Evolutionary conservation across 2,329 filamentous ascomycete genomes (phyloP).

Genomic region (Pyrenophora teres): DNA sequence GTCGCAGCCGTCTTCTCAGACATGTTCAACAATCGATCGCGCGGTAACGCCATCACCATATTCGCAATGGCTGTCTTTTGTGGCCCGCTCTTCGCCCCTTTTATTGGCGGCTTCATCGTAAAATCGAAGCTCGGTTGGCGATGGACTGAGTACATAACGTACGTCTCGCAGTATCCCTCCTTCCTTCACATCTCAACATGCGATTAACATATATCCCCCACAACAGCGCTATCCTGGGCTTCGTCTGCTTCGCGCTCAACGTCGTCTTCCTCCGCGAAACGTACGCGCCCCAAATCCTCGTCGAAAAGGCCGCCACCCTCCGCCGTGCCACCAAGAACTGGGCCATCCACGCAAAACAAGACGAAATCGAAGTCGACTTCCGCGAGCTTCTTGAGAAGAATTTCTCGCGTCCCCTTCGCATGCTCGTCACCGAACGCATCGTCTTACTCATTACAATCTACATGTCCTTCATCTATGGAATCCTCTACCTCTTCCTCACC

Average conservation of each 20-base stretch:
- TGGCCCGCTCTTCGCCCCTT: conserved; percentile 59
- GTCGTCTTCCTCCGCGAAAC: conserved; percentile 62
- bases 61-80: conserved; percentile 59
- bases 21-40: conserved; percentile 56
- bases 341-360: conserved; percentile 64
- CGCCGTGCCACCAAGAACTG: conserved; percentile 63
- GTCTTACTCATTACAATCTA: conserved; percentile 47
- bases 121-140: conserved; percentile 58
- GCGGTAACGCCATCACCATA: conserved; percentile 52
- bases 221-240: conserved; percentile 57
- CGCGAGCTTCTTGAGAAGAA: conserved; percentile 58
- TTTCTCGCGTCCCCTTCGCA: conserved; percentile 54
- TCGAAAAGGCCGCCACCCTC: conserved; percentile 60
- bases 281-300: conserved; percentile 63
- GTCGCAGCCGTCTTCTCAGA: conserved; percentile 62
- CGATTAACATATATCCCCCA: background rate
- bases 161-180: background rate
- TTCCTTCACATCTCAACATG: background rate
- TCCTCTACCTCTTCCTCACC: conserved; percentile 85
- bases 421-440: conserved; percentile 56
- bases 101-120: conserved; percentile 61
- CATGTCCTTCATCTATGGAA: conserved; percentile 58
- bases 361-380: conserved; percentile 59
- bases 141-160: conserved; percentile 61
- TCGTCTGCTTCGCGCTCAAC: conserved; percentile 55